Evolutionary conservation across 768 basidiomycete genomes (phyloP).

Genomic region (Leccinum olivaceopallidum): DNA sequence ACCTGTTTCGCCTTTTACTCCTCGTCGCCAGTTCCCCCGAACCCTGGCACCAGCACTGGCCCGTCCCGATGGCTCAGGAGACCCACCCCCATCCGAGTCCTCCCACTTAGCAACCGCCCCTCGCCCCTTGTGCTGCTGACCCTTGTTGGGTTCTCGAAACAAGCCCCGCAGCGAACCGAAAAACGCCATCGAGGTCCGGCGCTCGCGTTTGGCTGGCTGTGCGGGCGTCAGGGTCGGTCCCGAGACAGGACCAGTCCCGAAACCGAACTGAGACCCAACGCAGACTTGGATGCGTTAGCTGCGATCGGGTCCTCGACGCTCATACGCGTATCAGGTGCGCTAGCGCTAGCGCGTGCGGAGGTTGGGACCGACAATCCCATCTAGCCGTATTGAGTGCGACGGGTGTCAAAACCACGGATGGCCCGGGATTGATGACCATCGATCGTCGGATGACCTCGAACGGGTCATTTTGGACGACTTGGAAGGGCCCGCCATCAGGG

Average conservation of each 20-base stretch:
- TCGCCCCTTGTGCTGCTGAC: slow-evolving; percentile 1
- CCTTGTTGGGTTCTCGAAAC: slow-evolving; percentile 23
- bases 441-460: slow-evolving; percentile 21
- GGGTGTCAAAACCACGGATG: too few species aligned
- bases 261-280: too few species aligned
- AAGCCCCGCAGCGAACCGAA: slow-evolving; percentile 30
- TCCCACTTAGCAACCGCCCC: slow-evolving; percentile 13
- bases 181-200: slow-evolving; percentile 22
- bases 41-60: background rate
- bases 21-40: background rate
- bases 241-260: background rate
- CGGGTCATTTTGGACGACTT: slow-evolving; percentile 28
- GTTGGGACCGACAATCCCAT: background rate
- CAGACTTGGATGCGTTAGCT: background rate
- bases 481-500: slow-evolving; percentile 13
- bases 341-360: background rate
- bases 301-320: background rate
- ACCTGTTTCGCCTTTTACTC: too few species aligned
- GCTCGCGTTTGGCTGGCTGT: slow-evolving; percentile 19
- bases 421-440: background rate
- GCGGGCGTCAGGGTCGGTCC: background rate
- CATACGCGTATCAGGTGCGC: background rate
- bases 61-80: background rate
- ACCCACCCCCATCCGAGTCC: slow-evolving; percentile 10
- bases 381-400: background rate